These are phyloP conservation scores for Coemansia sp. DNA, from an alignment of 192 early-diverging fungal genomes.

Conservation along the genomic window DNA sequence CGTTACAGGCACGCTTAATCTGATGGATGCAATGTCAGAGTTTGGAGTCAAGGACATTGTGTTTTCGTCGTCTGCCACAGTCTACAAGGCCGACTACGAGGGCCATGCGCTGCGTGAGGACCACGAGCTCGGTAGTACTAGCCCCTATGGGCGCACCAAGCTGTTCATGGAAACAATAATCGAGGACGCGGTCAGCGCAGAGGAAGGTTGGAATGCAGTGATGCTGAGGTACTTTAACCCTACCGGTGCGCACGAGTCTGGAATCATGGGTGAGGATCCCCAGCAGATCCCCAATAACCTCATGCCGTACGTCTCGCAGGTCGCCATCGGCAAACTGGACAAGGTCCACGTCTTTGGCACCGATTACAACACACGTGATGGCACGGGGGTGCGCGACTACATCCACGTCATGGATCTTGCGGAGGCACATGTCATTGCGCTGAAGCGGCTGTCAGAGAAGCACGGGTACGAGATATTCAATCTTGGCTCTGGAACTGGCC, in stretches of 20 bases:
- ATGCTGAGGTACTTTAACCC: slow-evolving; percentile 94
- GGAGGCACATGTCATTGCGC: slow-evolving; percentile 80
- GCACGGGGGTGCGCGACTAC: slow-evolving; percentile 92
- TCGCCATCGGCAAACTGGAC: slow-evolving; percentile 79
- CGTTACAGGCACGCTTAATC: slow-evolving; percentile 80
- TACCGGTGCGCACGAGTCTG: slow-evolving; percentile 85
- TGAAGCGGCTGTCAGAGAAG: slow-evolving; percentile 67
- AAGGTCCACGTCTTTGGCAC: slow-evolving; percentile 86
- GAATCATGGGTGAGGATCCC: slow-evolving; percentile 90
- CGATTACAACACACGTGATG: slow-evolving; percentile 91
- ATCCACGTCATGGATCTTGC: slow-evolving; percentile 95
- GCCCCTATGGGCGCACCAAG: slow-evolving; percentile 96
- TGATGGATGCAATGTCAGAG: slow-evolving; percentile 82
- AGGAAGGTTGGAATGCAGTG: slow-evolving; percentile 63
- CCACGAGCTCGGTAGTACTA: slow-evolving; percentile 69
- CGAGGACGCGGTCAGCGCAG: slow-evolving; percentile 65
- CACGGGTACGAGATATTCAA: slow-evolving; percentile 75
- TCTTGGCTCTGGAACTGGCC: slow-evolving; percentile 88
- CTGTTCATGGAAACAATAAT: slow-evolving; percentile 87
- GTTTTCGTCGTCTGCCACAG: slow-evolving; percentile 91
- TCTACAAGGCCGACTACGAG: slow-evolving; percentile 73
- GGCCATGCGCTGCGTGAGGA: slow-evolving; percentile 56
- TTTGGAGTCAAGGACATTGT: slow-evolving; percentile 84
- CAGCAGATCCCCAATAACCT: slow-evolving; percentile 85
- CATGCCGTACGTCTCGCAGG: slow-evolving; percentile 86